phyloP scores from a whole-genome alignment of 352 stramenopile species.

The Phytophthora ohioensis region DNA sequence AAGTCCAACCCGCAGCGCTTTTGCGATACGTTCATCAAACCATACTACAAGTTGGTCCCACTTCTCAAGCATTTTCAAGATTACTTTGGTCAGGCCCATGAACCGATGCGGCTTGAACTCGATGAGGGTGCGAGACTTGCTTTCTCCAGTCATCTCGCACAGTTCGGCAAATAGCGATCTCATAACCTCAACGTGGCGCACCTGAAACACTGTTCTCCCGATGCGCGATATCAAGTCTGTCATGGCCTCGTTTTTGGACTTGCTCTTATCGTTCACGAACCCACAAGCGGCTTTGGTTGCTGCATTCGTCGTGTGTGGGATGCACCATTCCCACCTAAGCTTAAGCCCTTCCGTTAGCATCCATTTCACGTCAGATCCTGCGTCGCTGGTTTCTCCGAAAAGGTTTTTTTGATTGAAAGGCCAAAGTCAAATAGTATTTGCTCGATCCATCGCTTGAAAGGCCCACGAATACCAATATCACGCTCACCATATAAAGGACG shows the following conservation, averaged over 20 bases:
- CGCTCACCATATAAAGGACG: too few relatives aligned
- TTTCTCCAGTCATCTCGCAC: background rate
- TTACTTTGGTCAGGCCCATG: background rate
- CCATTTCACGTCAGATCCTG: background rate
- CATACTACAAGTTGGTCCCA: background rate
- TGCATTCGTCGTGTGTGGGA: conserved; percentile 3
- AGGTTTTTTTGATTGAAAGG: background rate
- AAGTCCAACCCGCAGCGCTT: background rate
- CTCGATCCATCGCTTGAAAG: conserved; percentile 5
- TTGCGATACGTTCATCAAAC: background rate
- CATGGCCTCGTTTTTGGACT: background rate
- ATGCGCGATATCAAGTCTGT: background rate
- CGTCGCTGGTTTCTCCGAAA: conserved; percentile 4
- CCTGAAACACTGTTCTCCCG: background rate
- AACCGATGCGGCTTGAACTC: background rate
- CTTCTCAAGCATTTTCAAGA: background rate
- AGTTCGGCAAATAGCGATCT: background rate
- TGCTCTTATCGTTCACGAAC: background rate
- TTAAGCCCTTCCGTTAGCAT: background rate
- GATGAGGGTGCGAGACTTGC: background rate
- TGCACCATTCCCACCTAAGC: background rate
- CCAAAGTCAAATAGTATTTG: conserved; percentile 1
- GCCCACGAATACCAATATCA: background rate
- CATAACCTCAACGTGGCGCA: background rate
- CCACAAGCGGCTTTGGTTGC: background rate